Conservation (phyloP, 306 rosid species). For the Castanea mollissima region DNA sequence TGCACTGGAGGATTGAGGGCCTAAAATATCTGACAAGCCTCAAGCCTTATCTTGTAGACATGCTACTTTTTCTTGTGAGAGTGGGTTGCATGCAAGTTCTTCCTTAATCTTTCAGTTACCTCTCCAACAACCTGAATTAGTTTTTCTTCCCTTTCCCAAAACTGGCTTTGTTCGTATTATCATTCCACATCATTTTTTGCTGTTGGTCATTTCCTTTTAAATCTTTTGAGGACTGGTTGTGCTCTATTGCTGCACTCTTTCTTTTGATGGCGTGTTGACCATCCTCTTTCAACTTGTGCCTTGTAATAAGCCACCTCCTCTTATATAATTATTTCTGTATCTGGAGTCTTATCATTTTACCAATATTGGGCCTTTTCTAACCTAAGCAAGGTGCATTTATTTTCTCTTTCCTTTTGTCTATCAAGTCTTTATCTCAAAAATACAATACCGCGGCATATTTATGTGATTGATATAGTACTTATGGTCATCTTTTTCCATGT, state of each 20-base stretch:
- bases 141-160: neutral
- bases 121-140: neutral
- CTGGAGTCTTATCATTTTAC: neutral
- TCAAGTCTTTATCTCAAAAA: neutral
- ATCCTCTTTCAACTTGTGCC: neutral
- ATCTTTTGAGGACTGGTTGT: neutral
- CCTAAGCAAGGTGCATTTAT: constrained; percentile 9
- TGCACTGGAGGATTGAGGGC: neutral
- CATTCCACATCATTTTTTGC: neutral
- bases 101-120: neutral
- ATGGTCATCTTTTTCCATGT: neutral
- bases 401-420: neutral
- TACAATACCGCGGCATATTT: neutral
- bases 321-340: neutral
- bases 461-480: neutral
- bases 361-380: neutral
- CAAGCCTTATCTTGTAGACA: neutral
- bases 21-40: neutral
- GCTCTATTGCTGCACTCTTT: neutral
- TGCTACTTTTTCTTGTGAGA: too few relatives aligned
- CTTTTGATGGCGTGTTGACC: neutral
- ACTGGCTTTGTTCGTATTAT: neutral
- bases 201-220: neutral
- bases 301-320: neutral
- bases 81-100: neutral